phyloP scores from a whole-genome alignment of 192 early-diverging fungal species.

The Jimgerdemannia flammicorona region DNA sequence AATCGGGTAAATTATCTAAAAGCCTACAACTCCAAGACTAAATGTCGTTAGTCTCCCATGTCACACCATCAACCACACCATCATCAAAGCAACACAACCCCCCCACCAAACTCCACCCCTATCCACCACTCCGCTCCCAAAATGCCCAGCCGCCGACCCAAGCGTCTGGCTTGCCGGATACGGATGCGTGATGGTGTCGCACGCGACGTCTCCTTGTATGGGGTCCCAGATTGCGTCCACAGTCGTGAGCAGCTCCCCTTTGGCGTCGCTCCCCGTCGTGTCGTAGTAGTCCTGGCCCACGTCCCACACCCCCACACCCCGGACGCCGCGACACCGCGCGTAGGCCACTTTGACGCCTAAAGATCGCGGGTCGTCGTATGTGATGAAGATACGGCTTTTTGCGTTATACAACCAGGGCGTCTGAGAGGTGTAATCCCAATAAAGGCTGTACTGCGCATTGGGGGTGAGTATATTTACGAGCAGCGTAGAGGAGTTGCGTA shows the following conservation, averaged over 20 bases:
- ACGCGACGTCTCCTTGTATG: background rate
- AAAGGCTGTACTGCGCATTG: slow-evolving; percentile 51
- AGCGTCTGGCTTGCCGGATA: background rate
- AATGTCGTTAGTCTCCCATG: no score
- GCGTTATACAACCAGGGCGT: slow-evolving; percentile 76
- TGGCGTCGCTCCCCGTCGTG: background rate
- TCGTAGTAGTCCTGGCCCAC: slow-evolving; percentile 34
- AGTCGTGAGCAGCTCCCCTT: background rate
- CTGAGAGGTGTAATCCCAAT: slow-evolving; percentile 55
- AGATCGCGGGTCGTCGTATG: slow-evolving; percentile 65
- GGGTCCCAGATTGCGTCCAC: background rate
- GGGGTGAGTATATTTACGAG: slow-evolving; percentile 43
- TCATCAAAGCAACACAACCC: no score
- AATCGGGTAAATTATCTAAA: no score
- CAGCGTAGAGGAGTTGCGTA: slow-evolving; percentile 49
- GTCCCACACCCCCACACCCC: slow-evolving; percentile 59
- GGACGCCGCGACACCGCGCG: slow-evolving; percentile 49
- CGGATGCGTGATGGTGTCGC: background rate
- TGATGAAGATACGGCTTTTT: slow-evolving; percentile 52
- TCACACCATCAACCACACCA: no score
- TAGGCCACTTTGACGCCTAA: slow-evolving; percentile 54
- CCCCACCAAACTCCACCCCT: no score
- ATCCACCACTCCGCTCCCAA: background rate
- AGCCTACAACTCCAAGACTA: no score
- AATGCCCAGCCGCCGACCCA: background rate